These are phyloP conservation scores for Fallopia convolvulus DNA, from an alignment of 148 eudicot species.

Conservation along the genomic window DNA sequence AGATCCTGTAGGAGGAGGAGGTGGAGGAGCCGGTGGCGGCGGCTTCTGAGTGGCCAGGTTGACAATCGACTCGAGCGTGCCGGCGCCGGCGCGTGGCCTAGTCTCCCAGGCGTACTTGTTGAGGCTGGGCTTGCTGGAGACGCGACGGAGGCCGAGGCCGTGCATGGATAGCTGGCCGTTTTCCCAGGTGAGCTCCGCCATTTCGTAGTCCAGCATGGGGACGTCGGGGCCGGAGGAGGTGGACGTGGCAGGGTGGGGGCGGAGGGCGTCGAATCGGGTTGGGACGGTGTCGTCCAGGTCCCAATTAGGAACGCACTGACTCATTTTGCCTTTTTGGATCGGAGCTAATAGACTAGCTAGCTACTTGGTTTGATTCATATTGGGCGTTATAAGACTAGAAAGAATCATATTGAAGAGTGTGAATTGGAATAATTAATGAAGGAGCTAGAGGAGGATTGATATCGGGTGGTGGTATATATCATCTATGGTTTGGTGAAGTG, in stretches of 20 bases:
- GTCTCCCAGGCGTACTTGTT: conserved; percentile 25
- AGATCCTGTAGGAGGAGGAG: no score
- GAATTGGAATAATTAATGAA: background rate
- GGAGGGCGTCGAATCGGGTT: conserved; percentile 14
- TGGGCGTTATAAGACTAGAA: background rate
- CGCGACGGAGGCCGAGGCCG: conserved; percentile 46
- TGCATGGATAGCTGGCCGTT: conserved; percentile 76
- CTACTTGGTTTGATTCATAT: background rate
- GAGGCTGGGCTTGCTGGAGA: conserved; percentile 20
- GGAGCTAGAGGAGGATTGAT: background rate
- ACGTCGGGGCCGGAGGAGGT: background rate
- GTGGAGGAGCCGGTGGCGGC: background rate
- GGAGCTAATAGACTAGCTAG: no score
- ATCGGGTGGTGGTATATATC: background rate
- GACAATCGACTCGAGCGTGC: conserved; percentile 77
- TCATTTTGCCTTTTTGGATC: conserved; percentile 22
- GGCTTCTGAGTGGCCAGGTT: conserved; percentile 47
- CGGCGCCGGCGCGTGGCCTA: conserved; percentile 36
- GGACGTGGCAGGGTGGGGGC: conserved; percentile 24
- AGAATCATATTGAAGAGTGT: background rate
- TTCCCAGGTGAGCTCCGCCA: conserved; percentile 85
- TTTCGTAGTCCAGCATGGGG: conserved; percentile 49
- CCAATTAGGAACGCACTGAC: conserved; percentile 73
- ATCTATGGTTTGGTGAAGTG: background rate
- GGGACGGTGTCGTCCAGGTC: conserved; percentile 31